These are phyloP conservation scores for Psilocybe tampanensis DNA, from an alignment of 768 basidiomycete genomes.

Conservation along the genomic window DNA sequence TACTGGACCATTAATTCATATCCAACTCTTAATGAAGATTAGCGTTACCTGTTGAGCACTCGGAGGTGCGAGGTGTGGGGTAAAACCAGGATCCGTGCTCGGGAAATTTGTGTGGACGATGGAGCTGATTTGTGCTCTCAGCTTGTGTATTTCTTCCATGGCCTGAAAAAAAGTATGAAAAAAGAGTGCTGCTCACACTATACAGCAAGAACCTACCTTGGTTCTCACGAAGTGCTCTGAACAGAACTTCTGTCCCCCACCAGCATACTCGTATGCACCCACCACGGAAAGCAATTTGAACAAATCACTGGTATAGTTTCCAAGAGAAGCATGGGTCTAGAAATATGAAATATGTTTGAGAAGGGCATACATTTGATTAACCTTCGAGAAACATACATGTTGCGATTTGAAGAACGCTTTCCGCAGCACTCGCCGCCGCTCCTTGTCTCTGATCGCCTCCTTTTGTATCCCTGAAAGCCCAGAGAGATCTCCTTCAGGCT, in stretches of 20 bases:
- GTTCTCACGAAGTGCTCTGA: conserved; percentile 84
- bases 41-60: conserved; percentile 66
- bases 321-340: conserved; percentile 79
- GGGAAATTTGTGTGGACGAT: conserved; percentile 85
- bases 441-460: conserved; percentile 53
- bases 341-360: background rate
- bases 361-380: background rate
- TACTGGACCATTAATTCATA: conserved; percentile 30
- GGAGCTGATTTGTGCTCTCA: conserved; percentile 84
- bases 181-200: background rate
- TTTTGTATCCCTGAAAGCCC: conserved; percentile 48
- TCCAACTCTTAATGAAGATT: background rate
- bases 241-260: conserved; percentile 82
- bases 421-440: conserved; percentile 59
- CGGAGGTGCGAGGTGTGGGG: conserved; percentile 74
- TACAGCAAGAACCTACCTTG: conserved; percentile 57
- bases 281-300: conserved; percentile 91
- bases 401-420: conserved; percentile 85
- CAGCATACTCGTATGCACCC: conserved; percentile 93
- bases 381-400: conserved; percentile 48
- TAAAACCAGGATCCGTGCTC: conserved; percentile 58
- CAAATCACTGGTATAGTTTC: conserved; percentile 79
- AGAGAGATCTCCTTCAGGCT: conserved; percentile 33
- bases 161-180: conserved; percentile 52
- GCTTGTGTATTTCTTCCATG: conserved; percentile 98